Base-by-base conservation (phyloP, 148 eudicot genomes). In the Gaultheria prostrata region DNA sequence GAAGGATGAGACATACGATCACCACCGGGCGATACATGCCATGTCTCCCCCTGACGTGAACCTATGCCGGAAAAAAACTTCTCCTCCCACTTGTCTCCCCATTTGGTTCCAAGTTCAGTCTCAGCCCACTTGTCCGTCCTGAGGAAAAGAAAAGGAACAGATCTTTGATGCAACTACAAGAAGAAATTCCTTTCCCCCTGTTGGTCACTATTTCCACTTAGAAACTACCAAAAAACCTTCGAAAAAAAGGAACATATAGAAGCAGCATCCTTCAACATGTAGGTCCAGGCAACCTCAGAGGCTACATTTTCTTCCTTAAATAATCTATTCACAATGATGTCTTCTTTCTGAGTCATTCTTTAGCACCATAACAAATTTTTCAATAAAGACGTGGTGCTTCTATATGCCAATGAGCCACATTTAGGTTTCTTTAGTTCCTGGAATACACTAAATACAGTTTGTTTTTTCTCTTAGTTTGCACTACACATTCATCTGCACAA, bases 41-140 rank as follows among this genome's bases (percentile, higher is more conserved):
- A 96, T 33, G 99, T 96, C 92, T 96, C 99, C 80, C 99, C 99
- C 89, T 96, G 99, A 26, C 98, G 95, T 2, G 98, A 94, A 80
- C 99, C 99, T 83, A 96, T 94, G 85, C 99, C 98, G 43, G 95
- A 87, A 87, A 93, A 94, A 81, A 94, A 96, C 82, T 89, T 96
- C 85, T 96, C 99, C 63, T 96, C 99, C 99, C 99, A 96, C 86
- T 96, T 94, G 87, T 96, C 99, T 85, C 98, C 99, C 99, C 99
- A 96, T 90, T 92, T 93, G 45, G 98, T 96, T 88, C 98, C 99
- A 77, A 93, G 91, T 87, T 94, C 95, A 46, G 99, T 96, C 90
- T 96, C 99, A 24, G 99, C 99, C 98, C 99, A 96, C 88, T 96
- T 96, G 85, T 96, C 99, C 59, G 99, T 96, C 99, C 99, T 96